phyloP scores from a whole-genome alignment of 345 rosid species.

The Moringa oleifera region DNA sequence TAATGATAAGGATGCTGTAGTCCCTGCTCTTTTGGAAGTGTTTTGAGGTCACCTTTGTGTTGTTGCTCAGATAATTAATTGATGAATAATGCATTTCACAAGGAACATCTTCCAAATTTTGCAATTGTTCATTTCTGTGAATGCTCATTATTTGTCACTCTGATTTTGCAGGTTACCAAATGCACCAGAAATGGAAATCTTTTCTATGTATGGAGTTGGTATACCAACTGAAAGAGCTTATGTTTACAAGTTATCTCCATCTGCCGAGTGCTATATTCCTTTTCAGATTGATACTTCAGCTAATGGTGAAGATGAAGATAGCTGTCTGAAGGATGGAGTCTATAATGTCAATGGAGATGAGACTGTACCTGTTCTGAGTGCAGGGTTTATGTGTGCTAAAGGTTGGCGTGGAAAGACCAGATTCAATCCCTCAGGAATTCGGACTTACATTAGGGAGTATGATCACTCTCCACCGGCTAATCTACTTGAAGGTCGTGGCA shows the following conservation, averaged over 20 bases:
- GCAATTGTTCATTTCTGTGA: background rate
- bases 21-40: background rate
- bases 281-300: conserved; percentile 83
- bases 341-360: conserved; percentile 86
- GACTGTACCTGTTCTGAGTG: conserved; percentile 84
- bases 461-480: conserved; percentile 82
- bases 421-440: conserved; percentile 84
- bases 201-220: conserved; percentile 87
- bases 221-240: conserved; percentile 93
- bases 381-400: conserved; percentile 93
- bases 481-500: conserved; percentile 88
- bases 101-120: background rate
- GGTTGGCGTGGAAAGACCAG: conserved; percentile 95
- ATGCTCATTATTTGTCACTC: conserved; percentile 9
- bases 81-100: background rate
- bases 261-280: conserved; percentile 78
- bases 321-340: conserved; percentile 78
- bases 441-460: conserved; percentile 70
- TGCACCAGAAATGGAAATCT: conserved; percentile 93
- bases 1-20: background rate
- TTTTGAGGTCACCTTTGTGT: background rate
- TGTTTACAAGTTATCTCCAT: conserved; percentile 60
- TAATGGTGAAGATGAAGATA: conserved; percentile 47
- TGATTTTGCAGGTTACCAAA: conserved; percentile 66
- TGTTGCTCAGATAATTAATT: background rate